Conservation (phyloP, 2,329 filamentous ascomycete genomes). For the Stachybotrys elegans region DNA sequence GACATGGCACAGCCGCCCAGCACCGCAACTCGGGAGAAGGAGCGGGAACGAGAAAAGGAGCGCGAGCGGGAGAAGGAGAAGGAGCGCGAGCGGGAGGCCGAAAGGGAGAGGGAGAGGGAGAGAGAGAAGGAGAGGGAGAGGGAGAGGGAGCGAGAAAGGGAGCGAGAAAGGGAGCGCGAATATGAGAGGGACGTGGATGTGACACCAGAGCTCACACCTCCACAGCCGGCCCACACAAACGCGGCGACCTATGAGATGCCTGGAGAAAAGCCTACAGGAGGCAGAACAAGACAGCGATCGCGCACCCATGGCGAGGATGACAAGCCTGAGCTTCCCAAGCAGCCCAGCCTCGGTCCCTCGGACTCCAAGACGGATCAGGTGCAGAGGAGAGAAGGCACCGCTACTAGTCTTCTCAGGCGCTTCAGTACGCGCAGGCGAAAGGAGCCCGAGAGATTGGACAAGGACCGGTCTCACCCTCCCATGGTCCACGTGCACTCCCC, state of each 20-base stretch:
- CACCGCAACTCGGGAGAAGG: constrained; percentile 23
- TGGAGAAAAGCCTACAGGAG: constrained; percentile 81
- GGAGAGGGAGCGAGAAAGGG: constrained; percentile 20
- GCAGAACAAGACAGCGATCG: constrained; percentile 76
- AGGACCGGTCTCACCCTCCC: constrained; percentile 65
- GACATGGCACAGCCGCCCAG: constrained; percentile 42
- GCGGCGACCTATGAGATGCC: constrained; percentile 79
- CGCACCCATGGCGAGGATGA: constrained; percentile 96
- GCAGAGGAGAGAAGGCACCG: constrained; percentile 79
- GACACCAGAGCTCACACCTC: constrained; percentile 72
- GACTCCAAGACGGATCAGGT: constrained; percentile 56
- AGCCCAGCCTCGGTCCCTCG: constrained; percentile 27
- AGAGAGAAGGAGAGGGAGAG: constrained; percentile 18
- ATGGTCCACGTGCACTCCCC: constrained; percentile 75
- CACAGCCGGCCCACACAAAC: constrained; percentile 87
- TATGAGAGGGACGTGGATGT: constrained; percentile 36
- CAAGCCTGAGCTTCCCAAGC: constrained; percentile 53
- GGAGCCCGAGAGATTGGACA: constrained; percentile 59
- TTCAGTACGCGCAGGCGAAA: constrained; percentile 83
- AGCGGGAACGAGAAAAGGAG: constrained; percentile 16
- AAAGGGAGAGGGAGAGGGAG: constrained; percentile 13
- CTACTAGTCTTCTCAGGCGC: constrained; percentile 75
- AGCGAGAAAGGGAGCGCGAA: constrained; percentile 18
- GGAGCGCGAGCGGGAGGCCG: constrained; percentile 33
- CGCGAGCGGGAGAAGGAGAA: constrained; percentile 16